These are phyloP conservation scores for Candida sphagnicola DNA, from an alignment of 805 yeast species.

Conservation along the genomic window DNA sequence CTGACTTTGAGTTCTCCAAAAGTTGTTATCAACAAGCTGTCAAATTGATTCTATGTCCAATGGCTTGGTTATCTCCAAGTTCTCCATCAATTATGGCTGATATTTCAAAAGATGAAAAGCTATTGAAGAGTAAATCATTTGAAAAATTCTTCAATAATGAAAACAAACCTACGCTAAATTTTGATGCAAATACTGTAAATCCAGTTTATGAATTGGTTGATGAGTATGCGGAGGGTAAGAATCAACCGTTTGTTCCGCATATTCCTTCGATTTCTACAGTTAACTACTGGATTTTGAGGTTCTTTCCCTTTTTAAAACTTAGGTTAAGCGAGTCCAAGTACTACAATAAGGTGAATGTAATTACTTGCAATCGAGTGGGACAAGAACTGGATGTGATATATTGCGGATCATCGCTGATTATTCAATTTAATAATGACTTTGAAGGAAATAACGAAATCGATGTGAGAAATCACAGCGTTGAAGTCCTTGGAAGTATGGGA, in stretches of 20 bases:
- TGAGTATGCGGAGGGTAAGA: neutral
- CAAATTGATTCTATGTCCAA: conserved; percentile 67
- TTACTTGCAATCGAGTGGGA: conserved; percentile 72
- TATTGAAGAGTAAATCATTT: conserved; percentile 1
- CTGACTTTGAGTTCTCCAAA: conserved; percentile 64
- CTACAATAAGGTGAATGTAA: conserved; percentile 29
- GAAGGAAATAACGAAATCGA: conserved; percentile 29
- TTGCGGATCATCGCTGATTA: conserved; percentile 61
- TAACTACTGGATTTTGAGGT: conserved; percentile 72
- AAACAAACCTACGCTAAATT: conserved; percentile 5
- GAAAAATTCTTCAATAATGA: conserved; percentile 5
- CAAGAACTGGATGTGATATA: conserved; percentile 66
- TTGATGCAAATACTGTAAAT: conserved; percentile 1
- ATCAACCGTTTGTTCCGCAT: conserved; percentile 16
- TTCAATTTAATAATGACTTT: conserved; percentile 41
- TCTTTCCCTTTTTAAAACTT: conserved; percentile 56
- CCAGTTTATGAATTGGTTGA: neutral
- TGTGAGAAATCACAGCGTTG: conserved; percentile 46
- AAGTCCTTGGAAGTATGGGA: conserved; percentile 52
- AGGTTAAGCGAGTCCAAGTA: conserved; percentile 20
- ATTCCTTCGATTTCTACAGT: conserved; percentile 48
- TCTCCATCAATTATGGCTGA: conserved; percentile 37
- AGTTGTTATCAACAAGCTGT: conserved; percentile 46
- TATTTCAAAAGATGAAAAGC: conserved; percentile 2
- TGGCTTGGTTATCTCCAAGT: conserved; percentile 73